Conservation (phyloP, 805 yeast species). For the Wickerhamomyces xylosicus region DNA sequence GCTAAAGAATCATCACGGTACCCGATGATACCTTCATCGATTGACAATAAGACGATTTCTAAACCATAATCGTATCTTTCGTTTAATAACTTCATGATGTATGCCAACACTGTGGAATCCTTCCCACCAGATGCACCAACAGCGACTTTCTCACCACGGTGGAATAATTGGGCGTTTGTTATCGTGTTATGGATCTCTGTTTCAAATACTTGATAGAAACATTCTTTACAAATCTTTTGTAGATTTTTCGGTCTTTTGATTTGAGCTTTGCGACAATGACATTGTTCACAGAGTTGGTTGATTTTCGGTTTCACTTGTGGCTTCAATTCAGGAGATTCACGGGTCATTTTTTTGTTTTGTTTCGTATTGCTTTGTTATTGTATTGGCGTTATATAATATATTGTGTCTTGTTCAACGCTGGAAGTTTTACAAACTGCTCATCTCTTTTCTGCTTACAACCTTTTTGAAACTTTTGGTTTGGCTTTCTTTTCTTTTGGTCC, state of each 20-base stretch:
- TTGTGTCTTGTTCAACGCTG: too few species aligned
- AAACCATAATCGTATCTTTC: slow-evolving; percentile 85
- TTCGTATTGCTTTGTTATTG: too few species aligned
- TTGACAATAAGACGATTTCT: slow-evolving; percentile 70
- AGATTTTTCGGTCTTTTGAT: slow-evolving; percentile 88
- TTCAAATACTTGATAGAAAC: slow-evolving; percentile 87
- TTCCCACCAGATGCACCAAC: slow-evolving; percentile 99
- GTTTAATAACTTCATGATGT: slow-evolving; percentile 75
- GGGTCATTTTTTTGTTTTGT: too few species aligned
- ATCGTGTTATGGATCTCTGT: slow-evolving; percentile 93
- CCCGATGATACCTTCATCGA: slow-evolving; percentile 96
- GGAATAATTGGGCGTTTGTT: slow-evolving; percentile 53
- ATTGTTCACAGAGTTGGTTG: slow-evolving; percentile 65
- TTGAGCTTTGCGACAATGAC: slow-evolving; percentile 74
- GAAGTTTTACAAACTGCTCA: too few species aligned
- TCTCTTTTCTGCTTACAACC: too few species aligned
- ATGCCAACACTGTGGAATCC: slow-evolving; percentile 92
- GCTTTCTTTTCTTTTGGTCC: too few species aligned
- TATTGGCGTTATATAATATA: too few species aligned
- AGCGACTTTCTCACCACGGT: slow-evolving; percentile 80
- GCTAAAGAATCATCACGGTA: slow-evolving; percentile 96
- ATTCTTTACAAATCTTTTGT: slow-evolving; percentile 80
- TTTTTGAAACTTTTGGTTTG: too few species aligned
- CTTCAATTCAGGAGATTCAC: too few species aligned
- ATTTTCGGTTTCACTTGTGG: slow-evolving; percentile 17